A percentile compares a stretch with the other conserved stretches of the same genome.
phyloP scores from a whole-genome alignment of 1,284 basidiomycete genomes.

The Schizopora paradoxa region DNA sequence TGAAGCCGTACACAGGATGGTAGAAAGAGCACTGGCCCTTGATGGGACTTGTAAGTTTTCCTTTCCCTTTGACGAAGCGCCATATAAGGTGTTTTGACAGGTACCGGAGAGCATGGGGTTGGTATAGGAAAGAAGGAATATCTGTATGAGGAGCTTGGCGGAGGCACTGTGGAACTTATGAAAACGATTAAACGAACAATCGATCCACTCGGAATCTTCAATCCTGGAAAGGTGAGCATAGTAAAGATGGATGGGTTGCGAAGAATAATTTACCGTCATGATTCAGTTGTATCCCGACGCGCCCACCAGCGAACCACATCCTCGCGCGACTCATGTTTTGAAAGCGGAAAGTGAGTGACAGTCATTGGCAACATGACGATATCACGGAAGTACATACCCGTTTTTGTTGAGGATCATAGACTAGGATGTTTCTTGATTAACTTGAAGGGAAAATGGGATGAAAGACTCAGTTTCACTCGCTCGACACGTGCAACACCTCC shows the following conservation, averaged over 20 bases:
- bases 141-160: conserved; percentile 73
- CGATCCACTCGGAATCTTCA: conserved; percentile 76
- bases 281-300: conserved; percentile 16
- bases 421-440: too few relatives aligned
- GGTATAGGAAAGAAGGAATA: conserved; percentile 80
- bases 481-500: too few relatives aligned
- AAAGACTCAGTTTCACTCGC: too few relatives aligned
- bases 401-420: too few relatives aligned
- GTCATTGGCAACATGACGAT: too few relatives aligned
- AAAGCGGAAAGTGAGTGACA: too few relatives aligned
- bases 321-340: background rate
- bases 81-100: conserved; percentile 26
- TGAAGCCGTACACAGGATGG: conserved; percentile 60
- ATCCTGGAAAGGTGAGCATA: conserved; percentile 72
- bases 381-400: too few relatives aligned
- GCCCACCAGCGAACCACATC: background rate
- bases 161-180: conserved; percentile 82
- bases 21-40: conserved; percentile 64
- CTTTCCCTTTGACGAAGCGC: background rate
- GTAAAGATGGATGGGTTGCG: background rate
- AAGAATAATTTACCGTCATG: background rate
- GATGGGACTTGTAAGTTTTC: conserved; percentile 66
- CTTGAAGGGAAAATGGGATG: too few relatives aligned
- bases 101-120: conserved; percentile 85
- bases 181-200: conserved; percentile 72